Base-by-base conservation (phyloP, 345 rosid species). In the Camelina neglecta region DNA sequence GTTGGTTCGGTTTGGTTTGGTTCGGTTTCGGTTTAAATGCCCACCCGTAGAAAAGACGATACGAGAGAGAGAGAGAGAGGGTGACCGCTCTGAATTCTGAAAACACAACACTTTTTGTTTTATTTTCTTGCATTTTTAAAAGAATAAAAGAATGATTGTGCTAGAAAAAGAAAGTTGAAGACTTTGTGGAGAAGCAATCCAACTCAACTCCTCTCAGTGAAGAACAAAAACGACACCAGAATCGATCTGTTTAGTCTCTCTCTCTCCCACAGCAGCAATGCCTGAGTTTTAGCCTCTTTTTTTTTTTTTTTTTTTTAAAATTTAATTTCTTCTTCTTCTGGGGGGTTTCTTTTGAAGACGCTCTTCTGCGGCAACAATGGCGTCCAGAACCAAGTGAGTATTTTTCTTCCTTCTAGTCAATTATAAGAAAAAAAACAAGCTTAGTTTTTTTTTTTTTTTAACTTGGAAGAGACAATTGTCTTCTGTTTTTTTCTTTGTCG, bases 181-280 rank as follows among this genome's bases (percentile, higher is more conserved):
- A 75, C 79, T 75, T 75, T 75, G 48, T 75, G 56, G 69, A 68
- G 79, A 67, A 75, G 79, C 79, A 50, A 75, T 75, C 79, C 62
- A 31, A 75, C 60, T 35, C 73, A 35, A 8, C 31, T 29, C 31
- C 31, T 26, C 29, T 29, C 31, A 68, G 35, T 59, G 67, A 59
- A 75, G 79, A 67, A 51, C 60, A 49, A 49, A 7, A 35, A 7
- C 38, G 8, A 7, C 23, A 66, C 59, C 68, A 67, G 31, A 60
- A 38, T 69, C 79, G 79, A 75, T 75, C 62, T 75, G 53, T 57
- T 74, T 56, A 12, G 31, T 74, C 59, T 55, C 68, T 29, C 31
- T 26, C 26, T 24, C 26, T 16, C 70, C 4, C 26, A 7, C 38
- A 35, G 38, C 38, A 1, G n/a, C 68, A 51, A 75, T 75, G 74